Evolutionary conservation across 2,329 filamentous ascomycete genomes (phyloP), one percentile per base, ranked within the genome.

Genomic region (Ambrosiella cleistominuta): DNA sequence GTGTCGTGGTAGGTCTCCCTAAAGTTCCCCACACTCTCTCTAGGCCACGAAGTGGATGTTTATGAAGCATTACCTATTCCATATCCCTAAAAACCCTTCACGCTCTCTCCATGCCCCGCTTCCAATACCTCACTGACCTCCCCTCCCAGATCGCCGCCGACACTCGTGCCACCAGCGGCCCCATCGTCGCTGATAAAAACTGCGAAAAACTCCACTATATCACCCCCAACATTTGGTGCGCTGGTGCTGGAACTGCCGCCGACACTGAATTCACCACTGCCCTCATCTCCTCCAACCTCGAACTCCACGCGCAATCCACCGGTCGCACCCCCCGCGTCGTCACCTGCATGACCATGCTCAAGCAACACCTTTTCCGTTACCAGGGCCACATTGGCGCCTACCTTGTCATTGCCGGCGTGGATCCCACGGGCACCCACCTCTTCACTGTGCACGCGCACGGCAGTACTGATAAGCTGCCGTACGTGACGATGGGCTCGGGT

Each of bases 201-300:
- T 97, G 93, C 77, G 91, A 98, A 76, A 98, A 98, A 77, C 83
- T 98, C 63, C 93, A 98, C 76, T 98, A 94, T 78, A 98, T 98
- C 71, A 80, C 93, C 49, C 91, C 93, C 61, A 89, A 96, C 72
- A 98, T 98, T 73, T 98, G 93, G 93, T 98, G 93, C 74, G 93
- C 93, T 8, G 93, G 93, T 65, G 94, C 93, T 65, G 93, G 94
- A 71, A 98, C 93, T 56, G 93, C 93, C 62, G 93, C 93, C 66
- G 93, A 98, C 72, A 97, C 91, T 64, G 93, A 98, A 76, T 98
- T 98, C 78, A 98, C 93, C 65, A 98, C 93, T 61, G 86, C 91
- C 69, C 83, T 98, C 72, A 95, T 97, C 76, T 96, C 90, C 67
- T 98, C 93, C 64, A 93, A 97, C 75, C 85, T 98, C 70, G 93